These are phyloP conservation scores for Lagerstroemia speciosa DNA, from an alignment of 345 rosid genomes.

Conservation along the genomic window DNA sequence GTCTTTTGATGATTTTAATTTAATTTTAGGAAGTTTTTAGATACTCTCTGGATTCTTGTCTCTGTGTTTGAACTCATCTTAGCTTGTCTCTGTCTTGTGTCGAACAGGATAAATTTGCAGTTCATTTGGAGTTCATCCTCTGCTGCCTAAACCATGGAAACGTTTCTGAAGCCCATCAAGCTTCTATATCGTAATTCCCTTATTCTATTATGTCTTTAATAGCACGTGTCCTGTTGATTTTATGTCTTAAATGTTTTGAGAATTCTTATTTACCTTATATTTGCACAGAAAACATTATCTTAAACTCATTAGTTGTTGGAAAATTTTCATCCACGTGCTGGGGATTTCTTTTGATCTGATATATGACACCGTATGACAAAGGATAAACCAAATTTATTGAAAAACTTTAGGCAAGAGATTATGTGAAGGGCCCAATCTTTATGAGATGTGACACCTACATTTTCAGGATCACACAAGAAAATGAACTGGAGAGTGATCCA, in stretches of 20 bases:
- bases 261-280: not conserved
- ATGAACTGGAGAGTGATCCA: conserved; percentile 37
- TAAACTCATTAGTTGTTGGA: not conserved
- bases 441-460: conserved; percentile 3
- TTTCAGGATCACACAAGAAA: conserved; percentile 50
- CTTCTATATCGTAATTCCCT: conserved; percentile 40
- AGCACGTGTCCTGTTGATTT: not conserved
- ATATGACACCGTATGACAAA: not conserved
- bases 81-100: not conserved
- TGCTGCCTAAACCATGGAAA: conserved; percentile 38
- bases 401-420: not conserved
- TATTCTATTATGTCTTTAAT: not conserved
- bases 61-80: not conserved
- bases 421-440: not conserved
- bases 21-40: not conserved
- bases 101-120: conserved; percentile 45
- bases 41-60: not conserved
- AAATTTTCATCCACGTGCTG: not conserved
- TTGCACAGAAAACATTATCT: not conserved
- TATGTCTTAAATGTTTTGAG: not conserved
- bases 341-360: not conserved
- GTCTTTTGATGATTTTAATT: conserved; percentile 15
- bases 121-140: conserved; percentile 62
- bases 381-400: too few relatives aligned
- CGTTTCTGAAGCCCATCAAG: conserved; percentile 41